phyloP scores from a whole-genome alignment of 345 rosid genomes.

The Schrenkiella parvula region DNA sequence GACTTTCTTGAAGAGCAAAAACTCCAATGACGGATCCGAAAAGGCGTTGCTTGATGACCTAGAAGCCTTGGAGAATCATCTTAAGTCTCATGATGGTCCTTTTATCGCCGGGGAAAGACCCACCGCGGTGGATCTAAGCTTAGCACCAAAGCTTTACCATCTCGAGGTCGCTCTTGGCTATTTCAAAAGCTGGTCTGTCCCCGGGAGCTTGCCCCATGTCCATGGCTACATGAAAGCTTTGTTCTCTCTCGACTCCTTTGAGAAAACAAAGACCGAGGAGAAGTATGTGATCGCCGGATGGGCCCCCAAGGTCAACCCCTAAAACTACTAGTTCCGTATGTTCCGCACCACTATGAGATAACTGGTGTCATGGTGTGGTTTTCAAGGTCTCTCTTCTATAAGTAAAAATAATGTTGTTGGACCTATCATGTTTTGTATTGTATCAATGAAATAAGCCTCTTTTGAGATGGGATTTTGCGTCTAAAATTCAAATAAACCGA shows the following conservation, averaged over 20 bases:
- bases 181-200: slow-evolving; percentile 82
- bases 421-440: not conserved
- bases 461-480: not conserved
- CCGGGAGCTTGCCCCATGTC: slow-evolving; percentile 56
- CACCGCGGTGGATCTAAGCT: slow-evolving; percentile 70
- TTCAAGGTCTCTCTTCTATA: not conserved
- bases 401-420: slow-evolving; percentile 17
- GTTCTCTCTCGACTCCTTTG: slow-evolving; percentile 61
- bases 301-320: slow-evolving; percentile 76
- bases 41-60: slow-evolving; percentile 71
- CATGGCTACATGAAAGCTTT: slow-evolving; percentile 50
- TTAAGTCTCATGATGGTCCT: slow-evolving; percentile 73
- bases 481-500: not conserved
- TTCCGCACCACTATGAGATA: not conserved
- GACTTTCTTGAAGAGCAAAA: slow-evolving; percentile 81
- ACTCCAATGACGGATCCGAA: slow-evolving; percentile 69
- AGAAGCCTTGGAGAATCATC: slow-evolving; percentile 78
- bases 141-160: slow-evolving; percentile 93
- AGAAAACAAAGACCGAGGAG: slow-evolving; percentile 58
- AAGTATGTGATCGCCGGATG: slow-evolving; percentile 77
- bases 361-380: slow-evolving; percentile 8
- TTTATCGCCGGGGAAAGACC: slow-evolving; percentile 74
- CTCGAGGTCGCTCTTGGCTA: slow-evolving; percentile 77
- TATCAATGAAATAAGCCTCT: slow-evolving; percentile 5
- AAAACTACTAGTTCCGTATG: slow-evolving; percentile 16